Base-by-base conservation (phyloP, 805 yeast species). In the Spathaspora sp. region DNA sequence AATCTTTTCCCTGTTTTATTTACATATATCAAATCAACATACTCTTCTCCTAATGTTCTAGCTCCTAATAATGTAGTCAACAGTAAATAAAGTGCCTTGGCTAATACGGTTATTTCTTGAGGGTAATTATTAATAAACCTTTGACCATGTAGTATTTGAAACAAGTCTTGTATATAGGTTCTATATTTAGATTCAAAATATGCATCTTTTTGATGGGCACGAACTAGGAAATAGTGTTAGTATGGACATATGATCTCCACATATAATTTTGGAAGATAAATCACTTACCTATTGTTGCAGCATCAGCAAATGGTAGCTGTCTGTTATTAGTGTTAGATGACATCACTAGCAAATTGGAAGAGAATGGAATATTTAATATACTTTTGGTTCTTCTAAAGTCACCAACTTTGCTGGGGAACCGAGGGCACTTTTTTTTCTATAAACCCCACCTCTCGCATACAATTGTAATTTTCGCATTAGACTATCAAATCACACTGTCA, bases 1-100 rank as follows among this genome's bases (percentile, higher is more conserved):
- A 86, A 64, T 42, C 69, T 61, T 17, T 59, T 74, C 0, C 90
- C 89, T 35, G 66, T 65, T 48, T 80, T 69, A 40, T 70, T 72
- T 6, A 87, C 89, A 61, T 87, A 86, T 7, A 82, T 67, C 50
- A 89, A 69, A 65, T 93, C 97, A 12, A 91, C 91, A 67, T 93
- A 93, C 68, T 93, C 97, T 64, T 93, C 98, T 1, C 99, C 99
- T 26, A 94, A 69, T 0, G 98, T 93, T 49, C 93, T 76, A 1
- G 88, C 80, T 0, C 93, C 93, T 5, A 81, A 52, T 12, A 87
- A 68, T 0, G 97, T 92, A 0, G 97, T 93, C 19, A 89, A 68
- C 1, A 78, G 66, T n/a, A 89, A 72, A 62, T 93, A 93, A 0
- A 85, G 44, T 1, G 85, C 65, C 49, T 84, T 83, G 9, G 87